Percentiles rank a stretch among this genome's conserved stretches.
Evolutionary conservation across 805 yeast genomes (phyloP).

Genomic region (Alloascoidea africana): DNA sequence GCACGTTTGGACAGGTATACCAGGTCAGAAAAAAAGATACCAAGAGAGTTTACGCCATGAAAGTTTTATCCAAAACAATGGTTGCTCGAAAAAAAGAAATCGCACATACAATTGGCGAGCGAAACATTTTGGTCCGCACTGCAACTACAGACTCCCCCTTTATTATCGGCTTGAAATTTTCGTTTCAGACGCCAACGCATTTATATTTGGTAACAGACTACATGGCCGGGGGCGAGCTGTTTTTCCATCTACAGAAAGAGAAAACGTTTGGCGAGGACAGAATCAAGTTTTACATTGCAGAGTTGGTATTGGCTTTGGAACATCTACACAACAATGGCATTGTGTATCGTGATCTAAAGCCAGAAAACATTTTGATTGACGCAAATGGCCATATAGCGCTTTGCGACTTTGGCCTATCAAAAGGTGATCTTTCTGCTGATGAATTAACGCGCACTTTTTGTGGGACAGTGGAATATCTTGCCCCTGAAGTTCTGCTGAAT

Average conservation of each 20-base stretch:
- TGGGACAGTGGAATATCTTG: constrained; percentile 96
- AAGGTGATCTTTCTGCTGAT: constrained; percentile 75
- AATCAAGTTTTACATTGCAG: constrained; percentile 95
- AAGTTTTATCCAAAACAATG: constrained; percentile 84
- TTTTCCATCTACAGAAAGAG: constrained; percentile 94
- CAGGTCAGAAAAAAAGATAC: constrained; percentile 91
- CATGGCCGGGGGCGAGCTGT: constrained; percentile 96
- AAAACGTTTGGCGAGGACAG: constrained; percentile 88
- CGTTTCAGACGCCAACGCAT: constrained; percentile 91
- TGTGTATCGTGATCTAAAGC: constrained; percentile 92
- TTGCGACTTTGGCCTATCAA: constrained; percentile 94
- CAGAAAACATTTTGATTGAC: constrained; percentile 88
- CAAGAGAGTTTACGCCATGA: constrained; percentile 90
- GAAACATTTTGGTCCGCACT: constrained; percentile 87
- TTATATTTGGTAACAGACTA: constrained; percentile 89
- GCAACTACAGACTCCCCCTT: constrained; percentile 83
- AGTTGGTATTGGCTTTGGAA: constrained; percentile 82
- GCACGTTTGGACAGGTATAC: constrained; percentile 95
- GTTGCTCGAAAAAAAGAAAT: constrained; percentile 94
- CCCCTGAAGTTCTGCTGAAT: constrained; percentile 91
- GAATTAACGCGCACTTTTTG: constrained; percentile 92
- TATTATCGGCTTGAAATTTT: constrained; percentile 88
- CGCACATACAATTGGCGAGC: constrained; percentile 95
- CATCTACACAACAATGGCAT: constrained; percentile 92
- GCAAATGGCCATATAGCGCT: constrained; percentile 96